A percentile compares a stretch with the other conserved stretches of the same genome.
phyloP scores from a whole-genome alignment of 2,329 filamentous ascomycete species.

The Penicillium digitatum region DNA sequence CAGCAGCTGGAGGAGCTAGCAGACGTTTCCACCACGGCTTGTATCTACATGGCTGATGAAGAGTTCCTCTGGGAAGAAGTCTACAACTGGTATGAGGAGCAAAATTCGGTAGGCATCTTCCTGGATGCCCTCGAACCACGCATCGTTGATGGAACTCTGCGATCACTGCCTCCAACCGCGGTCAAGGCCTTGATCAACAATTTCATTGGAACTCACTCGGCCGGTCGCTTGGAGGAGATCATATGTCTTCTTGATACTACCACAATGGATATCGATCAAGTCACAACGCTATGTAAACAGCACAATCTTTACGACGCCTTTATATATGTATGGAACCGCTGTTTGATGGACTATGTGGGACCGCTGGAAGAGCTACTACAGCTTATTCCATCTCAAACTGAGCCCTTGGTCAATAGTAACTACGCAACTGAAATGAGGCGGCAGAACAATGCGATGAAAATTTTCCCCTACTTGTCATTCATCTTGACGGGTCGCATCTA shows the following conservation, averaged over 20 bases:
- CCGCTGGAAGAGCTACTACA: conserved; percentile 77
- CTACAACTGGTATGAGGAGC: conserved; percentile 84
- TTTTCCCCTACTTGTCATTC: conserved; percentile 93
- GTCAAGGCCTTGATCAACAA: conserved; percentile 82
- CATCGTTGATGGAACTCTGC: conserved; percentile 73
- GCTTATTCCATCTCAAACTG: conserved; percentile 29
- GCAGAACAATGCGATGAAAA: conserved; percentile 70
- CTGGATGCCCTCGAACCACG: conserved; percentile 84
- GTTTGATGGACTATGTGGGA: conserved; percentile 82
- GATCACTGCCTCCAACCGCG: conserved; percentile 71
- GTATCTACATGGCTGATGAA: conserved; percentile 68
- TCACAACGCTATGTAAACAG: conserved; percentile 85
- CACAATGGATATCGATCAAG: conserved; percentile 90
- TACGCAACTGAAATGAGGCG: conserved; percentile 55
- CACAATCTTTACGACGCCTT: conserved; percentile 91
- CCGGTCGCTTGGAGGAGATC: conserved; percentile 81
- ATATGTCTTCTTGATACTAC: conserved; percentile 87
- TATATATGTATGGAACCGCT: conserved; percentile 95
- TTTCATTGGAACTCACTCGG: conserved; percentile 71
- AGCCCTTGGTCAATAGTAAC: conserved; percentile 36
- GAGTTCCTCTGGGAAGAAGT: conserved; percentile 89
- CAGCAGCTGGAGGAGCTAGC: conserved; percentile 71
- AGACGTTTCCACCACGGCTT: conserved; percentile 77
- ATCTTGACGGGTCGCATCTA: conserved; percentile 86
- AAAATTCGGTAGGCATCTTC: conserved; percentile 68